Evolutionary conservation across 495 filamentous ascomycete genomes (phyloP), one percentile per base, ranked within the genome.

Genomic region (Podospora pseudoanserina): DNA sequence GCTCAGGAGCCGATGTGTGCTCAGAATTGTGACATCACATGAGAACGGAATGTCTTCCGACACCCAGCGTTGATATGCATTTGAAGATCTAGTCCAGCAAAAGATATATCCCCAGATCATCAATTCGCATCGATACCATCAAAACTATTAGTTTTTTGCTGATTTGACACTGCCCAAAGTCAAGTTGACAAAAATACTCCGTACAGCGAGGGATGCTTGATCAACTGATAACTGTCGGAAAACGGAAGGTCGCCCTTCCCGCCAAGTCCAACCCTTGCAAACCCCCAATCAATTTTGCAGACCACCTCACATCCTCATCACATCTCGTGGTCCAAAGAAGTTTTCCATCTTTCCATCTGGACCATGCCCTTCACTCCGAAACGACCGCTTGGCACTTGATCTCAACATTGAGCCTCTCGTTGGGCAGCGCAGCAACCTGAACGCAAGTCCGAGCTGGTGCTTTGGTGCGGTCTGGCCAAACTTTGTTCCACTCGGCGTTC

Each of bases 401-500:
- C 67, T 76, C 74, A 15, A 76, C 74, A 28, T 68, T 61, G 15
- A 76, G 32, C 70, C 62, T 69, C 67, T 72, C 72, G 30, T 72
- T 71, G 1, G 72, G 72, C 72, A 76, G 59, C 30, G 67, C 74
- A 0, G 67, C 65, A 0, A 76, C 74, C 63, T 76, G 67, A 39
- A 76, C 70, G 28, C 76, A 76, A 16, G 74, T 76, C 65, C 74
- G 54, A 1, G 74, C 68, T 19, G 74, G 74, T 9, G 74, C 74
- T 18, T 67, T 70, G 34, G 67, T 68, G 16, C 72, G 66, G 44
- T 76, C 72, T 2, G 72, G 72, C 74, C 74, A 76, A 49, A 72
- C 64, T 59, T 68, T 72, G 67, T 76, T 76, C 74, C 74, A 76
- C 65, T 72, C 74, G 58, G 68, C 65, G 59, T 76, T 76, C 74